Evolutionary conservation across 2,329 filamentous ascomycete species (phyloP), one percentile per base, ranked within the genome.

Genomic region (Aureobasidium sp.): DNA sequence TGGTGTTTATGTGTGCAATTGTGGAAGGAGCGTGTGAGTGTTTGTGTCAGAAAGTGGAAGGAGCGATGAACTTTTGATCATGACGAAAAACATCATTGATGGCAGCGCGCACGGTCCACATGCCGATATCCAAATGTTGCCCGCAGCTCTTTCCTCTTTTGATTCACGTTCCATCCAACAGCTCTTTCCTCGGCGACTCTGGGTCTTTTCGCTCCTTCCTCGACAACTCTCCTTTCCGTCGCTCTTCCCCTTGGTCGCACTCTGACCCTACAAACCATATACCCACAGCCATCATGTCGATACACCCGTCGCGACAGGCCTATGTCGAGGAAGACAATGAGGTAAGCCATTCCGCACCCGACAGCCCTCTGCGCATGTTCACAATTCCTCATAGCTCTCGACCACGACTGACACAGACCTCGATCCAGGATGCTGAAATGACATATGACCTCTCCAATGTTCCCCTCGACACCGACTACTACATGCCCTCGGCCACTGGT

Each of bases 251-350:
- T n/a, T n/a, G n/a, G n/a, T n/a, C n/a, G n/a, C n/a, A n/a, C n/a
- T n/a, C n/a, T n/a, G n/a, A n/a, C n/a, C n/a, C n/a, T n/a, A n/a
- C n/a, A n/a, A n/a, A n/a, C n/a, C n/a, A n/a, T n/a, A n/a, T n/a
- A n/a, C n/a, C n/a, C n/a, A n/a, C n/a, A n/a, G 61, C 63, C 31
- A 59, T n/a, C 58, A 73, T 71, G 76, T 87, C 81, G 77, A 87
- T 97, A 83, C 95, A 98, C 84, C 95, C 95, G 66, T 90, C 95
- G 78, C 89, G 96, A 71, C 92, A 95, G 80, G 95, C 95, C 48
- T 98, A 97, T 80, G 94, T 98, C 70, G 95, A 98, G 85, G 95
- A 98, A 76, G 90, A 84, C 50, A 31, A 42, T 8, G 65, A 67
- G 47, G 60, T 64, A 64, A 16, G 50, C 33, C 9, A 4, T 8